phyloP scores from a whole-genome alignment of 305 asterid genomes.

The Fraxinus paxiana region DNA sequence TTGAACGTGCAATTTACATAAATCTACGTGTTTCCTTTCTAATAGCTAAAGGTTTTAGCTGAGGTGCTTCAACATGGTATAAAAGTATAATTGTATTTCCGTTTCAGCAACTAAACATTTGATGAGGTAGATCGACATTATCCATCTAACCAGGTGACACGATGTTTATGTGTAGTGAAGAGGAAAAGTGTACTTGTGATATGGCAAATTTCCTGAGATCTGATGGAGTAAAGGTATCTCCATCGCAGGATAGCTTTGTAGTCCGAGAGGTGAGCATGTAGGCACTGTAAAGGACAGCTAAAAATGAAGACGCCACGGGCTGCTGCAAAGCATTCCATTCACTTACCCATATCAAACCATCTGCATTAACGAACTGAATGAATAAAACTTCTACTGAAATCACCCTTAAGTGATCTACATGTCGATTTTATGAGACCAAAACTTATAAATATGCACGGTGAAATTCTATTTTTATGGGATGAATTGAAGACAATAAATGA shows the following conservation, averaged over 20 bases:
- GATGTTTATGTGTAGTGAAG: background rate
- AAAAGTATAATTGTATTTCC: background rate
- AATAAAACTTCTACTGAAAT: background rate
- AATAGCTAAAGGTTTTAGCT: background rate
- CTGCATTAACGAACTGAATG: slow-evolving; percentile 38
- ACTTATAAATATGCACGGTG: background rate
- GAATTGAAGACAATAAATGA: background rate
- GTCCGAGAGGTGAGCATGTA: slow-evolving; percentile 94
- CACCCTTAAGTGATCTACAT: background rate
- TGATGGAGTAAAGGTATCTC: slow-evolving; percentile 48
- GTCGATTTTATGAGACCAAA: background rate
- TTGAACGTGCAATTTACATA: background rate
- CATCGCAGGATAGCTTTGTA: slow-evolving; percentile 51
- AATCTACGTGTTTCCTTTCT: background rate
- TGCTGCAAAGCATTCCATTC: slow-evolving; percentile 92
- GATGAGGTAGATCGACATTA: background rate
- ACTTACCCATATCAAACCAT: slow-evolving; percentile 77
- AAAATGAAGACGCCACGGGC: slow-evolving; percentile 84
- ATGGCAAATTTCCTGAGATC: slow-evolving; percentile 81
- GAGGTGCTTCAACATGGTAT: background rate
- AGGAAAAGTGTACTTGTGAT: slow-evolving; percentile 59
- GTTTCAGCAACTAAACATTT: background rate
- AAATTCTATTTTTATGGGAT: background rate
- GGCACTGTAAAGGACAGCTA: slow-evolving; percentile 77
- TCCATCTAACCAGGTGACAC: background rate